Base-by-base conservation (phyloP, 306 rosid species). In the Mimosa pudica region DNA sequence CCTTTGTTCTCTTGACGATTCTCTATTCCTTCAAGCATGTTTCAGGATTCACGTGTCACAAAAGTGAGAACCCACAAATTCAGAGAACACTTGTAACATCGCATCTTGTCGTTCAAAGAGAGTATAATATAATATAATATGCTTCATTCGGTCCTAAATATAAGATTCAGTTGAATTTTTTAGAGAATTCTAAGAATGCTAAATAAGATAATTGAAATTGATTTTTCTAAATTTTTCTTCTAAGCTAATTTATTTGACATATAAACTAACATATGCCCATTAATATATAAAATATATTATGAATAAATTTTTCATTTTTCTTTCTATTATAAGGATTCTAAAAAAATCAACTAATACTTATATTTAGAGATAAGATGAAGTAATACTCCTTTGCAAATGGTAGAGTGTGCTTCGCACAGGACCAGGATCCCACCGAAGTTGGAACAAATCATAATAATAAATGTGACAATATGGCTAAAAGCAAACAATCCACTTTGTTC, bases 401-500 rank as follows among this genome's bases (percentile, higher is more conserved):
- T 33, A 75, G 17, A 32, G 35, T 20, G 36, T 60, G 5, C 42
- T 38, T 60, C 16, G 36, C 65, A 55, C 71, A 74, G 79, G 83
- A 82, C 3, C 18, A 70, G 79, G 65, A 73, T 83, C 86, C 81
- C 88, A 80, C 70, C 54, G 65, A 77, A 79, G 55, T 84, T 32
- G 82, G 85, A 84, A 81, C 83, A 66, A 74, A 83, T 74, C 60
- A 68, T 6, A 60, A 60, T 74, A 58, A 82, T 79, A 4, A 51
- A 13, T 13, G 5, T 4, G 9, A 46, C 8, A 5, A 46, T 1
- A 46, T 38, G 16, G 17, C 71, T 76, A 60, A 85, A 90, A 89
- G 83, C 82, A 84, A 77, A 69, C 66, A 8, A 66, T 20, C 47
- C 80, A 77, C 85, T 77, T 84, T 89, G 90, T 87, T 82, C 55